Evolutionary conservation across 768 basidiomycete genomes (phyloP), one percentile per base, ranked within the genome.

Genomic region (Obba rivulosa): DNA sequence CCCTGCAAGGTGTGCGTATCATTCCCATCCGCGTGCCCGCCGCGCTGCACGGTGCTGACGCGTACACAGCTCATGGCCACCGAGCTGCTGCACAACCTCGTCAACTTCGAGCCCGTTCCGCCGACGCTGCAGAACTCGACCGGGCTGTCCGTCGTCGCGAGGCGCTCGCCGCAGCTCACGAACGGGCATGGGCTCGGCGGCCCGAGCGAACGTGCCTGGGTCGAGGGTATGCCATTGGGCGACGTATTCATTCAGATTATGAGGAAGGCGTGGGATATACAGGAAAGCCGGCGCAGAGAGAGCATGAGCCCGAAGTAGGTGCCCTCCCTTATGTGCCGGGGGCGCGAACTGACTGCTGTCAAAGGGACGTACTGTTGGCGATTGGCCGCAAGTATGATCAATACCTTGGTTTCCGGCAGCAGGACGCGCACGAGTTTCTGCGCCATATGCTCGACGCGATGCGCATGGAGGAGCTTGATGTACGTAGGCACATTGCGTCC

Each of bases 341-440:
- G 36, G 37, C 23, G 8, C 31, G 36, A 34, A 31, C 48, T 28
- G 20, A 46, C 17, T 39, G 20, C 42, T 38, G 11, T n/a, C 17
- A 2, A 57, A 88, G 87, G 58, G 73, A 75, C 7, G 60, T 95
- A 35, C 67, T 95, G 16, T 62, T 72, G 23, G 74, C 78, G 10
- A 70, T 96, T 14, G 87, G 92, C 2, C 72, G 74, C 56, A 96
- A 95, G 67, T 88, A 94, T 62, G 91, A 92, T 55, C 93, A 98
- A 59, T 98, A 96, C 59, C 80, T 89, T 39, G 93, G 94, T 60
- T 94, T 93, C 64, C 82, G 87, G 8, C 94, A 98, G 65, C 94
- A 96, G 65, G 94, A 98, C 61, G 91, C 93, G 20, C 94, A 96
- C 63, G 94, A 98, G 69, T 85, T 95, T 53, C 68, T 97, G 21